Conservation (phyloP, 148 eudicot species). For the Chenopodium album region DNA sequence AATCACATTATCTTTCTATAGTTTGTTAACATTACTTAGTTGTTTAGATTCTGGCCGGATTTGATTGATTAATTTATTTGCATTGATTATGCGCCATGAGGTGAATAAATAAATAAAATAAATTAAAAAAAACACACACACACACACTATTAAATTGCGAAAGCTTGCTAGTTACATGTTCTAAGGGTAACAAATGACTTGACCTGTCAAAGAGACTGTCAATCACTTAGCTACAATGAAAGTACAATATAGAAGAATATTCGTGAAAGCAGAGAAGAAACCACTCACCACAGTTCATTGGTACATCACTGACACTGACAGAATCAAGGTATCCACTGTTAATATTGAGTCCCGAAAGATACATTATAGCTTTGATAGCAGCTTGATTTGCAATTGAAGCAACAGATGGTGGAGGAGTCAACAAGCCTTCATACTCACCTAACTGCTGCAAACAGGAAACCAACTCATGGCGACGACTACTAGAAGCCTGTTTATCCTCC, state of each 20-base stretch:
- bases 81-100: no score
- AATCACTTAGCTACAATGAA: not conserved
- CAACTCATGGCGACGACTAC: slow-evolving; percentile 53
- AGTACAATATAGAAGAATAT: not conserved
- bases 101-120: no score
- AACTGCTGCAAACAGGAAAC: slow-evolving; percentile 75
- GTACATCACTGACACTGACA: slow-evolving; percentile 65
- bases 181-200: no score
- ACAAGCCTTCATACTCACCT: slow-evolving; percentile 75
- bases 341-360: slow-evolving; percentile 64
- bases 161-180: no score
- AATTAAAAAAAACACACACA: no score
- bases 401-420: slow-evolving; percentile 67
- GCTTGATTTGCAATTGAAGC: slow-evolving; percentile 78
- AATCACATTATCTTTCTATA: no score
- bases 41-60: no score
- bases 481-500: slow-evolving; percentile 35
- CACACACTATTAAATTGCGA: no score
- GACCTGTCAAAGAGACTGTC: no score
- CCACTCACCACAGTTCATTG: slow-evolving; percentile 67
- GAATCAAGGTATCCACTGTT: slow-evolving; percentile 72
- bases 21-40: no score
- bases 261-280: slow-evolving; percentile 13
- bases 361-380: slow-evolving; percentile 83
- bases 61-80: no score